Base-by-base conservation (phyloP, 805 yeast species). In the Zygotorulaspora florentina region DNA sequence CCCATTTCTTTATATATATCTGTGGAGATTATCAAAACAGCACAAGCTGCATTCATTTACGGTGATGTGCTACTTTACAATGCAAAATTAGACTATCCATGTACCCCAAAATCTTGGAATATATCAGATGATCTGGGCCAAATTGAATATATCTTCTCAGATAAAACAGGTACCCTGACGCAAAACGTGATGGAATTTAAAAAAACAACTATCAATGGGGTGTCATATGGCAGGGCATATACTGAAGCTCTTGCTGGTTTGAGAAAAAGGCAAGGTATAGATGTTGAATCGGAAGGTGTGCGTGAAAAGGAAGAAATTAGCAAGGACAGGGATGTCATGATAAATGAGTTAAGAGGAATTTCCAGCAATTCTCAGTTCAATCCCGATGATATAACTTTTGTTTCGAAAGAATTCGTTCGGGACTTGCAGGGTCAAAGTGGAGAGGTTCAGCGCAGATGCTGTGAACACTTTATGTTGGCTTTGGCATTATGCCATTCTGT, bases 161-260 rank as follows among this genome's bases (percentile, higher is more conserved):
- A 85, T 67, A 85, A 85, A 61, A 85, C 95, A 0, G 95, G 95
- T 50, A 85, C 95, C 1, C 67, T 85, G 56, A 85, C 95, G 1
- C 93, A 85, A 61, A 85, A 85, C 59, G 79, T 85, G 23, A 86
- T 86, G 95, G 93, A 86, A 60, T 85, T 83, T 65, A 86, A 85
- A 55, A 86, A 85, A 61, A 81, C 88, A 64, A 80, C 93, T 2
- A 80, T 86, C 43, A 79, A 79, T 58, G 93, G 93, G 39, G 69
- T 73, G 16, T 71, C 81, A 12, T 86, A 86, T 58, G 95, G 95
- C 23, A 67, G 79, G 49, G 93, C 93, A 0, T 86, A 86, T 57
- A 86, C 95, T 1, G 95, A 86, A 58, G 93, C 93, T 0, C 70
- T 80, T 36, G 87, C 85, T 15, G 95, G 93, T 36, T 72, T 86